Evolutionary conservation across 352 stramenopile species (phyloP).

Genomic region (Globisporangium spiculum): DNA sequence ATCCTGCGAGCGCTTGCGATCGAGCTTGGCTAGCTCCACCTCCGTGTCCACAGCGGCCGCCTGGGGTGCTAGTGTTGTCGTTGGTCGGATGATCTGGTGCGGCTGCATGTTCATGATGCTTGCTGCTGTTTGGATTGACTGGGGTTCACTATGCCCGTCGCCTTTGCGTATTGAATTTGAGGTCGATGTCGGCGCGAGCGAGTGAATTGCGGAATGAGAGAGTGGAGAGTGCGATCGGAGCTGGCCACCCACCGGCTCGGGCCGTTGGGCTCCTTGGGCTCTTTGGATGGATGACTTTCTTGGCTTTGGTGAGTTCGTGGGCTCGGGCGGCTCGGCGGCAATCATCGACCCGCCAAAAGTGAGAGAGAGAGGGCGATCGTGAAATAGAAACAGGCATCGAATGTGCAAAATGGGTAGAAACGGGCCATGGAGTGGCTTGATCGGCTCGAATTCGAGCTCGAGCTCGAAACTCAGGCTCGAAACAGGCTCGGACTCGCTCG

Average conservation of each 20-base stretch:
- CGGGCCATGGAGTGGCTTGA: not conserved
- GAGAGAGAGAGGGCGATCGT: not conserved
- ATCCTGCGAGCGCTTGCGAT: constrained; percentile 18
- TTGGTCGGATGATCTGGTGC: not conserved
- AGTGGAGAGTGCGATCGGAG: not conserved
- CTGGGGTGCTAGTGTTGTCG: not conserved
- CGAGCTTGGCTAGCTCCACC: constrained; percentile 11
- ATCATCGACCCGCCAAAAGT: not conserved
- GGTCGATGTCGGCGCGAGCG: not conserved
- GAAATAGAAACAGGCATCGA: not conserved
- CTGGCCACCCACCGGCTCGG: no score
- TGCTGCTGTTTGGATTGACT: not conserved
- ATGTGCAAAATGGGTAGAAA: not conserved
- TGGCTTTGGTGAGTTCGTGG: no score
- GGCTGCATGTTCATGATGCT: constrained; percentile 3
- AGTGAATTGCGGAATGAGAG: not conserved
- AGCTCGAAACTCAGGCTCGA: not conserved
- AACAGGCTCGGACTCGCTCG: not conserved
- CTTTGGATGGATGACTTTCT: not conserved
- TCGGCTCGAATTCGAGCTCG: not conserved
- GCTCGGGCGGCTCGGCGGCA: not conserved
- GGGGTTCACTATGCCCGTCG: not conserved
- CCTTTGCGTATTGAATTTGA: not conserved
- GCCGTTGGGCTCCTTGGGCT: not conserved
- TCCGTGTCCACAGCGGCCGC: not conserved